Percentiles rank a stretch among this genome's conserved stretches.
Conservation (phyloP, 2,329 filamentous ascomycete species). For the Aspergillus costaricaensis region DNA sequence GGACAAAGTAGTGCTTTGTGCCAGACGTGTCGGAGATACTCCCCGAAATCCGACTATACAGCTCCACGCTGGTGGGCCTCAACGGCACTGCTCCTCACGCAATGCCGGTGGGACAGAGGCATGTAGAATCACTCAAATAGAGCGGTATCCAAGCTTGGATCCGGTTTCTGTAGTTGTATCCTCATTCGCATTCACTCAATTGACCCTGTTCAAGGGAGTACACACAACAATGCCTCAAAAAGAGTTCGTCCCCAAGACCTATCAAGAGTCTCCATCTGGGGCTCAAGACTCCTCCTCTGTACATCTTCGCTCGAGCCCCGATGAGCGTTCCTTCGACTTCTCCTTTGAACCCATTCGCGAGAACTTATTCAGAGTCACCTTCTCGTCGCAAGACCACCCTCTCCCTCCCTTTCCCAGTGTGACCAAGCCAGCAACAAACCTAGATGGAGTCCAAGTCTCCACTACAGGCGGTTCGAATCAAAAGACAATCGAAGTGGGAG, state of each 20-base stretch:
- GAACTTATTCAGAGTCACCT: constrained; percentile 69
- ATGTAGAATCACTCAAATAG: constrained; percentile 24
- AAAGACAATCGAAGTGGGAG: constrained; percentile 50
- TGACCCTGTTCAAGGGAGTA: neutral
- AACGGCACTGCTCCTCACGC: neutral
- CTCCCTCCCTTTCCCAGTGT: constrained; percentile 67
- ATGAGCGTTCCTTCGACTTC: constrained; percentile 55
- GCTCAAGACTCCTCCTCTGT: constrained; percentile 34
- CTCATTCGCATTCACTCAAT: neutral
- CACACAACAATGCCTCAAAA: constrained; percentile 49
- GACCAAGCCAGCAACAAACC: constrained; percentile 44
- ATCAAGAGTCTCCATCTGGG: constrained; percentile 32
- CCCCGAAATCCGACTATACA: constrained; percentile 33
- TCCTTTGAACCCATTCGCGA: constrained; percentile 63
- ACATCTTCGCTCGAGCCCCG: constrained; percentile 45
- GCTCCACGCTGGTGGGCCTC: constrained; percentile 4
- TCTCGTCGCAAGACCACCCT: constrained; percentile 62
- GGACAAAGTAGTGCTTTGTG: too few species aligned
- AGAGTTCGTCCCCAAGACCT: constrained; percentile 47
- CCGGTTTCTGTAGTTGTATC: neutral
- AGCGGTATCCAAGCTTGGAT: constrained; percentile 3
- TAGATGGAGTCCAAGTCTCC: constrained; percentile 36
- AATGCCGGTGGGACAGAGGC: neutral
- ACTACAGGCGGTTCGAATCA: constrained; percentile 36
- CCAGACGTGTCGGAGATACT: constrained; percentile 28